A percentile compares a stretch with the other conserved stretches of the same genome.
Evolutionary conservation across 495 filamentous ascomycete genomes (phyloP).

Genomic region (Penicillium herquei): DNA sequence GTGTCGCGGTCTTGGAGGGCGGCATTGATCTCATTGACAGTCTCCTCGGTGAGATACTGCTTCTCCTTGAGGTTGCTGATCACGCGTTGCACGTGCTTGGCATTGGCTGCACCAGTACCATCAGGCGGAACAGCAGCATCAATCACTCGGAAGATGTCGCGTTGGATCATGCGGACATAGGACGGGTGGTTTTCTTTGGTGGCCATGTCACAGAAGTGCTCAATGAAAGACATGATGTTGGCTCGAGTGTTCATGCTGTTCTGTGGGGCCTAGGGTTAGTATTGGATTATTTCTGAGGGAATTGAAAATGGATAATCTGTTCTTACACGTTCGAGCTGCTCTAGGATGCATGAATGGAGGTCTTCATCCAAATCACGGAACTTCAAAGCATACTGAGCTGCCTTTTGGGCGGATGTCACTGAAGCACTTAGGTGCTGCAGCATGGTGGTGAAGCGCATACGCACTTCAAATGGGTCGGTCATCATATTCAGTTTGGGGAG

Average conservation of each 20-base stretch:
- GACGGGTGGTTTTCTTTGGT: slow-evolving; percentile 68
- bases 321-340: slow-evolving; percentile 80
- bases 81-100: slow-evolving; percentile 85
- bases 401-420: slow-evolving; percentile 83
- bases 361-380: slow-evolving; percentile 93
- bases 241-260: slow-evolving; percentile 95
- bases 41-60: slow-evolving; percentile 61
- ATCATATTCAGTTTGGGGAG: slow-evolving; percentile 41
- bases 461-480: slow-evolving; percentile 96
- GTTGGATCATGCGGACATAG: slow-evolving; percentile 89
- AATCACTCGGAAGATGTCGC: slow-evolving; percentile 85
- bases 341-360: slow-evolving; percentile 92
- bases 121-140: slow-evolving; percentile 81
- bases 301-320: no score
- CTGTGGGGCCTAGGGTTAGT: slow-evolving; percentile 32
- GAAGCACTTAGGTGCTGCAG: slow-evolving; percentile 88
- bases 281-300: not conserved
- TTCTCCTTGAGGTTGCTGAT: slow-evolving; percentile 67
- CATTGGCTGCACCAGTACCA: slow-evolving; percentile 87
- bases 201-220: slow-evolving; percentile 87
- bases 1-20: slow-evolving; percentile 73
- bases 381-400: slow-evolving; percentile 90
- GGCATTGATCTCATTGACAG: slow-evolving; percentile 74
- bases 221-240: slow-evolving; percentile 99
- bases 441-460: slow-evolving; percentile 90